phyloP scores from a whole-genome alignment of 495 filamentous ascomycete genomes.

The Chaetomium cochliodes region DNA sequence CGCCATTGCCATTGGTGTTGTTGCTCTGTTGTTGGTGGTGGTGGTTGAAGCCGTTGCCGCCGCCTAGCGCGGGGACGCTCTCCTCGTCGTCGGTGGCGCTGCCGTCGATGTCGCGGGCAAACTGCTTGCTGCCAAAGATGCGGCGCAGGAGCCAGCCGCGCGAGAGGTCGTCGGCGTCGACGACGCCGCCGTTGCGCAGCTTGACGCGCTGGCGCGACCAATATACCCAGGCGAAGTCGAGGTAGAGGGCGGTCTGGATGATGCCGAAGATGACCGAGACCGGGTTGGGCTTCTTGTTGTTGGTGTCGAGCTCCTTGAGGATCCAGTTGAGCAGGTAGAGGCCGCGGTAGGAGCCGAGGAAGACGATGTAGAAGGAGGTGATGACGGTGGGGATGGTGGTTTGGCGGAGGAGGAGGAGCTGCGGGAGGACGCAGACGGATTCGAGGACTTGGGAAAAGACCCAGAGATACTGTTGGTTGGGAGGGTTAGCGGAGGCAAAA shows the following conservation, averaged over 20 bases:
- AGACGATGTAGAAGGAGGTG: slow-evolving; percentile 87
- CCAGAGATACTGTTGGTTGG: slow-evolving; percentile 61
- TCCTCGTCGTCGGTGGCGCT: slow-evolving; percentile 48
- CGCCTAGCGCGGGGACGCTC: slow-evolving; percentile 45
- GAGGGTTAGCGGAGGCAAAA: neutral
- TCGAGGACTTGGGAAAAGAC: slow-evolving; percentile 88
- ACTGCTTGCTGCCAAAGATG: slow-evolving; percentile 52
- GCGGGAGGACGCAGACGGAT: slow-evolving; percentile 84
- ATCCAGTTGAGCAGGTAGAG: slow-evolving; percentile 96
- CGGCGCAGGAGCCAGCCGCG: slow-evolving; percentile 71
- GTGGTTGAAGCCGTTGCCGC: slow-evolving; percentile 28
- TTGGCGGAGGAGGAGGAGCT: slow-evolving; percentile 86
- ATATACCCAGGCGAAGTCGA: slow-evolving; percentile 98
- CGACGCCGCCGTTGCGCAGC: slow-evolving; percentile 82
- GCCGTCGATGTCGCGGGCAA: slow-evolving; percentile 28
- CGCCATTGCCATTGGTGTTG: slow-evolving; percentile 29
- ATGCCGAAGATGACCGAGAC: slow-evolving; percentile 79
- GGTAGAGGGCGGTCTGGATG: slow-evolving; percentile 84
- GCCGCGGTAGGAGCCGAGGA: slow-evolving; percentile 83
- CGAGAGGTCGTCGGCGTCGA: slow-evolving; percentile 87
- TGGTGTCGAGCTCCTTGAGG: slow-evolving; percentile 55
- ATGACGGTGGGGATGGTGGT: slow-evolving; percentile 95
- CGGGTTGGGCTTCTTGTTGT: slow-evolving; percentile 62
- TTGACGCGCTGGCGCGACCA: slow-evolving; percentile 91
- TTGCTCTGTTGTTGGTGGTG: slow-evolving; percentile 1